phyloP scores from a whole-genome alignment of 192 early-diverging fungal species.

The Oehlia diaphana region DNA sequence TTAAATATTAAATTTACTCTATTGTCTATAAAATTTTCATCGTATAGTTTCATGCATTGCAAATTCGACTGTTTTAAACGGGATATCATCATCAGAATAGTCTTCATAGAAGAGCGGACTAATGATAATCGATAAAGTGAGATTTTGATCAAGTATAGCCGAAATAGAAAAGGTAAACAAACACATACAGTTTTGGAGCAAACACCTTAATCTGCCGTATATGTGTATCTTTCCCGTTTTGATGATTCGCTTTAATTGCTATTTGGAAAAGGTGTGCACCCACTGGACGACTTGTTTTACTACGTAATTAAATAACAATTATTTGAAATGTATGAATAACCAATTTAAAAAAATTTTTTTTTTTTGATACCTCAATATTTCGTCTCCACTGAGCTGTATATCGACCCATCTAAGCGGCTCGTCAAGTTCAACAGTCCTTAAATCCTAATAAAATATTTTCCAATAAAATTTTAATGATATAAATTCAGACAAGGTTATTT shows the following conservation, averaged over 20 bases:
- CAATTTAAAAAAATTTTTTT: background rate
- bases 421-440: constrained; percentile 50
- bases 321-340: background rate
- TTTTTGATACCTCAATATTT: constrained; percentile 23
- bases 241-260: constrained; percentile 67
- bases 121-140: background rate
- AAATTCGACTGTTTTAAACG: constrained; percentile 52
- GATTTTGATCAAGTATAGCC: background rate
- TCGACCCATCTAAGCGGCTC: constrained; percentile 72
- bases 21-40: background rate
- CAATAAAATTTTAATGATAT: background rate
- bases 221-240: constrained; percentile 84
- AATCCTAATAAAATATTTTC: constrained; percentile 41
- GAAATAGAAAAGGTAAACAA: background rate
- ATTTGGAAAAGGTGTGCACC: constrained; percentile 70
- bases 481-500: background rate
- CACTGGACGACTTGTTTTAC: constrained; percentile 48
- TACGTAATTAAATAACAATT: background rate
- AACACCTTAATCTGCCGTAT: constrained; percentile 73
- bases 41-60: constrained; percentile 40
- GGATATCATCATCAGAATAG: constrained; percentile 41
- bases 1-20: background rate
- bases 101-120: constrained; percentile 35
- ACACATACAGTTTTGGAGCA: constrained; percentile 55
- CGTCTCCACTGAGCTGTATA: constrained; percentile 52